phyloP scores from a whole-genome alignment of 495 filamentous ascomycete genomes.

The Hypoxylon crocopeplum region DNA sequence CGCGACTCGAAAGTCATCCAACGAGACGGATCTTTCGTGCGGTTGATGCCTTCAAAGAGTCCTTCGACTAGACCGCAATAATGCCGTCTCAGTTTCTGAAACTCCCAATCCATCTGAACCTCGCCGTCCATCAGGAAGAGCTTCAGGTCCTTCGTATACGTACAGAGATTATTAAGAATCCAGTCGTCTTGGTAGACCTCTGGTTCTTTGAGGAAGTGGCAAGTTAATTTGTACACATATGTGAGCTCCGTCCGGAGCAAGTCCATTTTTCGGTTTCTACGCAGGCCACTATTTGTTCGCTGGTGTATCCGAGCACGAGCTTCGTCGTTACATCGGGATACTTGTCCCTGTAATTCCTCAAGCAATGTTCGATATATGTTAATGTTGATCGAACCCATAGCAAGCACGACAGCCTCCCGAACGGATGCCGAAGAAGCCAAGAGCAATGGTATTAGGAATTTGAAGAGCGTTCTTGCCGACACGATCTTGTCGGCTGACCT shows the following conservation, averaged over 20 bases:
- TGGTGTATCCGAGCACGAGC: slow-evolving; percentile 87
- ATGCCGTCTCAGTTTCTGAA: slow-evolving; percentile 87
- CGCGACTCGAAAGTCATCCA: slow-evolving; percentile 97
- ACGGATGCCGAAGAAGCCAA: slow-evolving; percentile 76
- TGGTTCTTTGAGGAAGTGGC: slow-evolving; percentile 81
- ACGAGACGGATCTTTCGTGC: slow-evolving; percentile 80
- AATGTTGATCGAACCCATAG: slow-evolving; percentile 91
- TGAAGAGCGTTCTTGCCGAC: slow-evolving; percentile 86
- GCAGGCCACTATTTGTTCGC: slow-evolving; percentile 76
- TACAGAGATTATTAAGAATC: slow-evolving; percentile 87
- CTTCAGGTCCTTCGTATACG: slow-evolving; percentile 89
- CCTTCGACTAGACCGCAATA: slow-evolving; percentile 94
- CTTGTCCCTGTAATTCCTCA: slow-evolving; percentile 86
- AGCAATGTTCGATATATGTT: slow-evolving; percentile 94
- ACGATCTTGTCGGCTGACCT: slow-evolving; percentile 85
- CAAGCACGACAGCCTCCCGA: slow-evolving; percentile 87
- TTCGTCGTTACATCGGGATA: slow-evolving; percentile 81
- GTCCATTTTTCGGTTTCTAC: slow-evolving; percentile 80
- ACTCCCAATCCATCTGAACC: slow-evolving; percentile 95
- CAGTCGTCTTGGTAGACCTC: slow-evolving; percentile 89
- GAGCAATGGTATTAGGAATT: slow-evolving; percentile 86
- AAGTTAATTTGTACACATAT: slow-evolving; percentile 92
- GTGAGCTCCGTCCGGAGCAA: slow-evolving; percentile 91
- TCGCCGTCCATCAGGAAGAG: slow-evolving; percentile 93
- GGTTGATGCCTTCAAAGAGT: slow-evolving; percentile 89